These are phyloP conservation scores for Xylaria longipes DNA, from an alignment of 495 filamentous ascomycete genomes.

Conservation along the genomic window DNA sequence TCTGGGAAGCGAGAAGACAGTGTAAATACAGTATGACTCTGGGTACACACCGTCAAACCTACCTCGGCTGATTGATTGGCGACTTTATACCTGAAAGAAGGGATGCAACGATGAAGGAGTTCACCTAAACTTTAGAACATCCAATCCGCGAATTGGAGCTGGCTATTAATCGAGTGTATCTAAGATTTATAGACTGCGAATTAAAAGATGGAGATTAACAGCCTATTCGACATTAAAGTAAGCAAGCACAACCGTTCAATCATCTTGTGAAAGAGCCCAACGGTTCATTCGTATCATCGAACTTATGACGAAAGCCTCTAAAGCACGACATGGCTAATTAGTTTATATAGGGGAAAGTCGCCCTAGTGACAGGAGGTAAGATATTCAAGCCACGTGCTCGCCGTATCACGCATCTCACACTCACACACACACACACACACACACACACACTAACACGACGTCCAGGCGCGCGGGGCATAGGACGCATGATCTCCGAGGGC, in stretches of 20 bases:
- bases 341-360: conserved; percentile 44
- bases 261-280: not conserved
- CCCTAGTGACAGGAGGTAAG: conserved; percentile 48
- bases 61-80: conserved; percentile 4
- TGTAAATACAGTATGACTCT: not conserved
- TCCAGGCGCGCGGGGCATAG: conserved; percentile 59
- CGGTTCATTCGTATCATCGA: not conserved
- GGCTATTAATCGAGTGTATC: no score
- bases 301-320: not conserved
- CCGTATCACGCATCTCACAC: not conserved
- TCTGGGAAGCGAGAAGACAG: not conserved
- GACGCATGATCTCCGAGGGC: conserved; percentile 79
- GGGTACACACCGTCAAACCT: not conserved
- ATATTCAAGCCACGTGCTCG: not conserved
- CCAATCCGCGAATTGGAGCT: not conserved
- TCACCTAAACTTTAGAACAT: not conserved
- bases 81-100: not conserved
- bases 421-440: not conserved
- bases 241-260: conserved; percentile 28
- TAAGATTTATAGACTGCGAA: not conserved
- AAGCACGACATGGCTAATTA: not conserved
- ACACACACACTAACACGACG: not conserved
- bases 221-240: conserved; percentile 66
- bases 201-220: conserved; percentile 58
- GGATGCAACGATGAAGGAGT: not conserved